Evolutionary conservation across 108 stramenopile species (phyloP), one percentile per base, ranked within the genome.

Genomic region (Cyclotella baltica): DNA sequence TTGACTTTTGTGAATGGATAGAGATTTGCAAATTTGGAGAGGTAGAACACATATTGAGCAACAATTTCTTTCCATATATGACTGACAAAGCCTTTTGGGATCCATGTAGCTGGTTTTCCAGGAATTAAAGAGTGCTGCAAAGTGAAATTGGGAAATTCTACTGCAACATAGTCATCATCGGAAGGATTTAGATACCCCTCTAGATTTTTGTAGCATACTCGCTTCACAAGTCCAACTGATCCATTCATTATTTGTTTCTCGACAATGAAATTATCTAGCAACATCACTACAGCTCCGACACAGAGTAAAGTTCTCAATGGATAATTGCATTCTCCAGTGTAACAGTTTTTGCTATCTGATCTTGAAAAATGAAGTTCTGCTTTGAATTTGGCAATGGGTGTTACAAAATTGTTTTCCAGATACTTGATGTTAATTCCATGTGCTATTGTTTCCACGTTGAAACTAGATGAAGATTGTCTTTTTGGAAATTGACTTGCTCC

Each of bases 1-100:
- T 19, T 69, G 68, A 19, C 51, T 53, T 35, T 69, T 69, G 68
- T 69, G 68, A 34, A 69, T 69, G 11, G 68, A 69, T 1, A 69
- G 30, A n/a, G 68, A 43, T 16, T 53, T 55, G 23, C 68, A 69
- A n/a, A 52, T 25, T 19, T 11, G 13, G 19, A 69, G 31, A 30
- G 68, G 68, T 0, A 69, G 15, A 18, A 51, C 23, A 3, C 29
- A 34, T 0, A 53, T 33, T 1, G 31, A 25, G 23, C 68, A 52
- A 34, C 50, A 69, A 6, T 69, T 69, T 28, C 16, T 69, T 53
- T 69, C 68, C 68, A 69, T n/a, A 2, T 29, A 11, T 35, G 28
- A 1, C 53, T 33, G 0, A 31, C 28, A 5, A 69, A 19, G 0
- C 51, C 51, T 19, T 53, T 69, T 0, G 52, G 68, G 1, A 69